phyloP scores from a whole-genome alignment of 2,329 filamentous ascomycete genomes.

The Lasiodiplodia citricola region DNA sequence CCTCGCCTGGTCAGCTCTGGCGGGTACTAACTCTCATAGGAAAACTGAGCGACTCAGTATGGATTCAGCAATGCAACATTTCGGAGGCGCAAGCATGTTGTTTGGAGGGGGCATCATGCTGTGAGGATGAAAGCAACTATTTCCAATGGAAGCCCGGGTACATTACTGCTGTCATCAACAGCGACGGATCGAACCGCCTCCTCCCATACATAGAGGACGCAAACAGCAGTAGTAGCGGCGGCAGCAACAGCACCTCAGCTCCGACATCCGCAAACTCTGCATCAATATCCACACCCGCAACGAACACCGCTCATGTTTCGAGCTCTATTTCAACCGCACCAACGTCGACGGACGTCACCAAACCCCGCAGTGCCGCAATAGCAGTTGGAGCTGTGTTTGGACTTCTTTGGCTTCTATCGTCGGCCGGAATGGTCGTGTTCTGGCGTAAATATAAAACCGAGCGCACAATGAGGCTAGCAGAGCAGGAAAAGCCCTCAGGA shows the following conservation, averaged over 20 bases:
- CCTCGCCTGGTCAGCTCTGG: background rate
- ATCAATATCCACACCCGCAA: background rate
- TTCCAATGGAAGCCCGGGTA: conserved; percentile 25
- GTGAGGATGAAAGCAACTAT: background rate
- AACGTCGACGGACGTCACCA: background rate
- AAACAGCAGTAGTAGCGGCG: background rate
- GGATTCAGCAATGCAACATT: conserved; percentile 20
- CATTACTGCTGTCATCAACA: conserved; percentile 22
- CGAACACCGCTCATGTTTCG: background rate
- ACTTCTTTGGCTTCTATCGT: background rate
- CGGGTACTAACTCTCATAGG: background rate
- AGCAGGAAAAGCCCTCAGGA: background rate
- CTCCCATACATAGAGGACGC: conserved; percentile 15
- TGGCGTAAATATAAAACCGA: conserved; percentile 5
- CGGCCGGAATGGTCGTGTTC: background rate
- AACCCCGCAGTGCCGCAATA: background rate
- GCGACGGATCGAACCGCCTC: conserved; percentile 18
- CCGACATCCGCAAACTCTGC: background rate
- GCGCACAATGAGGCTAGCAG: background rate
- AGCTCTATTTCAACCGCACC: background rate
- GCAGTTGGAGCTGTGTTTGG: background rate
- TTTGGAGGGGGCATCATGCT: conserved; percentile 5
- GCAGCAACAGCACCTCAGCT: background rate
- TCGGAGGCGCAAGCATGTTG: conserved; percentile 12
- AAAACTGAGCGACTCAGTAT: background rate